Evolutionary conservation across 257 asterid species (phyloP).

Genomic region (Euphrasia confusa): DNA sequence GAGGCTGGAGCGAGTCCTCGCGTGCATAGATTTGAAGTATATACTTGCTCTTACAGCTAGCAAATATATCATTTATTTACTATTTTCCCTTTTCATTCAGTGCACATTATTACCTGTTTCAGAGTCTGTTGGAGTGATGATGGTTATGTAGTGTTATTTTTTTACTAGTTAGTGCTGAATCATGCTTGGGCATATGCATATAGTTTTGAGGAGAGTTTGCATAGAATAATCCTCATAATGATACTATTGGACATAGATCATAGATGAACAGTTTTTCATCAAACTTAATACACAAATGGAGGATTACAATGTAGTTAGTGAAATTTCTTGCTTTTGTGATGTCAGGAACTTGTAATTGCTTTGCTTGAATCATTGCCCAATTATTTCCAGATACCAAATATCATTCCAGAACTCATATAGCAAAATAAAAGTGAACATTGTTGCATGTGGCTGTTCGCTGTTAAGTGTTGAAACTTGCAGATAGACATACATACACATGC

Average conservation of each 20-base stretch:
- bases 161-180: conserved; percentile 8
- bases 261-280: not conserved
- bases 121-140: conserved; percentile 10
- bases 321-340: not conserved
- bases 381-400: not conserved
- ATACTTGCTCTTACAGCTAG: conserved; percentile 25
- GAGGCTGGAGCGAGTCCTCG: conserved; percentile 70
- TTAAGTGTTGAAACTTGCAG: not conserved
- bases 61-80: conserved; percentile 7
- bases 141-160: conserved; percentile 15
- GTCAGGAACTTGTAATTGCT: not conserved
- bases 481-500: not conserved
- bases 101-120: conserved; percentile 10
- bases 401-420: not conserved
- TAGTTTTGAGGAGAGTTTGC: conserved; percentile 8
- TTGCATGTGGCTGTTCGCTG: not conserved
- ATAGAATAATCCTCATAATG: not conserved
- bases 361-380: not conserved
- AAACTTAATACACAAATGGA: not conserved
- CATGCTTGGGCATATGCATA: conserved; percentile 1
- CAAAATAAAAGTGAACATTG: not conserved
- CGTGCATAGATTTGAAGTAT: conserved; percentile 67
- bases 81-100: conserved; percentile 3
- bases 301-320: no score
- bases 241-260: not conserved